Evolutionary conservation across 768 basidiomycete species (phyloP).

Genomic region (Leccinum arenicola): DNA sequence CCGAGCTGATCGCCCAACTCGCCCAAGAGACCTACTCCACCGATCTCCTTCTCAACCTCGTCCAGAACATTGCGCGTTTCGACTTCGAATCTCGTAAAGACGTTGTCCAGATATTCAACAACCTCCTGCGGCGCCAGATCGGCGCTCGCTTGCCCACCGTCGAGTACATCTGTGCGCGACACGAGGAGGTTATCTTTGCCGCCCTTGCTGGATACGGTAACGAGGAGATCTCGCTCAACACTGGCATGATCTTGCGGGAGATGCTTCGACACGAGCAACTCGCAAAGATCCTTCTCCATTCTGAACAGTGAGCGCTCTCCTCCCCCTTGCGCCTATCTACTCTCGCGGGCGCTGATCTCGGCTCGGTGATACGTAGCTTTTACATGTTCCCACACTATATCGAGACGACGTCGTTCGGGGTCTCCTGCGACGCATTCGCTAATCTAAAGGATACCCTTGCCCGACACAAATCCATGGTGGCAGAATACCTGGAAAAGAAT

Average conservation of each 20-base stretch:
- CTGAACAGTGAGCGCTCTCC: constrained; percentile 76
- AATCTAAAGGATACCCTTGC: constrained; percentile 98
- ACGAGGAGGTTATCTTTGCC: constrained; percentile 74
- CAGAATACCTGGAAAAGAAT: constrained; percentile 93
- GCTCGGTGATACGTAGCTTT: neutral
- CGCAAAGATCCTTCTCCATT: constrained; percentile 85
- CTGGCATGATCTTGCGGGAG: constrained; percentile 96
- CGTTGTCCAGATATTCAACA: constrained; percentile 85
- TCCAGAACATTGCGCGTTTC: constrained; percentile 79
- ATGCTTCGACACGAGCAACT: constrained; percentile 93
- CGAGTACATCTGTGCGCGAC: constrained; percentile 82
- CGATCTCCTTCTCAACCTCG: constrained; percentile 78
- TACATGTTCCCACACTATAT: constrained; percentile 97
- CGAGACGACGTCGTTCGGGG: constrained; percentile 96
- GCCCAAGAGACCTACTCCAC: constrained; percentile 95
- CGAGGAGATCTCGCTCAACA: constrained; percentile 94
- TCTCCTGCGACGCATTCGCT: constrained; percentile 96
- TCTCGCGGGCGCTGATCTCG: neutral
- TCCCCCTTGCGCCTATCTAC: neutral
- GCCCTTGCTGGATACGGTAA: constrained; percentile 91
- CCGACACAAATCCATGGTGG: constrained; percentile 97
- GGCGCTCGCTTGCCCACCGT: constrained; percentile 95
- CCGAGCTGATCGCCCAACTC: constrained; percentile 90
- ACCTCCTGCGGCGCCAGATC: constrained; percentile 86
- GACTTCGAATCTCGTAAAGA: constrained; percentile 94